phyloP scores from a whole-genome alignment of 345 rosid species.

The Eucalyptus erythrocorys region DNA sequence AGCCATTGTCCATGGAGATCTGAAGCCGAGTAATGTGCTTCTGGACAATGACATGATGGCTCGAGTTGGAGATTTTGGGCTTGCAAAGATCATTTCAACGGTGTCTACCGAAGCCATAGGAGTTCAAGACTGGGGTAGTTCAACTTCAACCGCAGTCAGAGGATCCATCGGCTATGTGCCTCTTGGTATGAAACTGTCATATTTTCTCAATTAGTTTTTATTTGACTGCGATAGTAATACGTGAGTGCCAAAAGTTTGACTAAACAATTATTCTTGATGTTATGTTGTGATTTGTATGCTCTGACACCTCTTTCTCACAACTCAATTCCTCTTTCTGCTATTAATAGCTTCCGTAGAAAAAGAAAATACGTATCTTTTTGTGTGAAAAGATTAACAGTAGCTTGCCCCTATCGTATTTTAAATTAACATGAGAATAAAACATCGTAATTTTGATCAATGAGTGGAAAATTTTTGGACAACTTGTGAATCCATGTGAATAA shows the following conservation, averaged over 20 bases:
- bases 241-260: too few relatives aligned
- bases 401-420: neutral
- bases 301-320: neutral
- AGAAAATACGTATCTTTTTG: too few relatives aligned
- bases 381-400: too few relatives aligned
- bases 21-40: neutral
- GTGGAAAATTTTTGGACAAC: too few relatives aligned
- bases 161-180: neutral
- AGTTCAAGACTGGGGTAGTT: neutral
- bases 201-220: too few relatives aligned
- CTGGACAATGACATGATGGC: neutral
- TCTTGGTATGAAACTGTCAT: neutral
- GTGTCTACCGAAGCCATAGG: neutral
- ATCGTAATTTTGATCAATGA: too few relatives aligned
- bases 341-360: neutral
- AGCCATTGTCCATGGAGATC: neutral
- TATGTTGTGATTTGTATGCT: too few relatives aligned
- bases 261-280: too few relatives aligned
- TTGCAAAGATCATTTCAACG: neutral
- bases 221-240: too few relatives aligned
- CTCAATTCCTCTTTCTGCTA: neutral
- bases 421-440: neutral
- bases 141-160: neutral
- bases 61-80: neutral
- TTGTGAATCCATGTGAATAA: too few relatives aligned